phyloP scores from a whole-genome alignment of 305 asterid genomes.

The Striga hermonthica region DNA sequence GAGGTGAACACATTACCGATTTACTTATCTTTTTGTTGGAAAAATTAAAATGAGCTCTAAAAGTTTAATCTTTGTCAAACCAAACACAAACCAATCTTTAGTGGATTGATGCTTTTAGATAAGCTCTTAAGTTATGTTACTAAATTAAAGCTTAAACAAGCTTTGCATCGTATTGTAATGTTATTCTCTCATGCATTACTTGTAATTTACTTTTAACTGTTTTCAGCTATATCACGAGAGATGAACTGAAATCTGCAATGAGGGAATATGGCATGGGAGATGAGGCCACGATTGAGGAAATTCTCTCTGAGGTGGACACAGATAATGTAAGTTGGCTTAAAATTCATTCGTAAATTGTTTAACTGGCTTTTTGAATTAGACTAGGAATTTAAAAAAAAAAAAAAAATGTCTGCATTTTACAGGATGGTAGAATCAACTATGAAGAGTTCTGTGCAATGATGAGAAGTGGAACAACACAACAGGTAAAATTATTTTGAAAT shows the following conservation, averaged over 20 bases:
- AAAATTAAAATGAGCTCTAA: too few species aligned
- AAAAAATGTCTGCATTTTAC: constrained; percentile 14
- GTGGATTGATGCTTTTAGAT: too few species aligned
- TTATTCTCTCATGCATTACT: neutral
- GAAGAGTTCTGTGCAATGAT: constrained; percentile 92
- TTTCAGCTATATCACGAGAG: constrained; percentile 79
- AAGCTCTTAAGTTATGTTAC: neutral
- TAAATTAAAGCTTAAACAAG: neutral
- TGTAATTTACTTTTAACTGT: neutral
- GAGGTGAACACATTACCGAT: too few species aligned
- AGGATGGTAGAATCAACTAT: constrained; percentile 89
- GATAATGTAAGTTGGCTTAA: constrained; percentile 61
- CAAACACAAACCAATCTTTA: too few species aligned
- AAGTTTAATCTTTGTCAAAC: too few species aligned
- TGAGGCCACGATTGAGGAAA: constrained; percentile 73
- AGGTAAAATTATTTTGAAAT: constrained; percentile 47
- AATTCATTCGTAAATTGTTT: constrained; percentile 9
- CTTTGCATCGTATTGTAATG: neutral
- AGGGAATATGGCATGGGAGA: constrained; percentile 85
- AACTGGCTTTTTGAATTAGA: neutral
- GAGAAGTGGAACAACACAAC: constrained; percentile 80
- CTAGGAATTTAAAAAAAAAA: neutral
- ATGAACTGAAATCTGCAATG: constrained; percentile 87
- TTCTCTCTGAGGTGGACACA: constrained; percentile 84
- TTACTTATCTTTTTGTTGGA: too few species aligned